phyloP scores from a whole-genome alignment of 2,329 filamentous ascomycete species.

The Magnaporthiopsis incrustans region DNA sequence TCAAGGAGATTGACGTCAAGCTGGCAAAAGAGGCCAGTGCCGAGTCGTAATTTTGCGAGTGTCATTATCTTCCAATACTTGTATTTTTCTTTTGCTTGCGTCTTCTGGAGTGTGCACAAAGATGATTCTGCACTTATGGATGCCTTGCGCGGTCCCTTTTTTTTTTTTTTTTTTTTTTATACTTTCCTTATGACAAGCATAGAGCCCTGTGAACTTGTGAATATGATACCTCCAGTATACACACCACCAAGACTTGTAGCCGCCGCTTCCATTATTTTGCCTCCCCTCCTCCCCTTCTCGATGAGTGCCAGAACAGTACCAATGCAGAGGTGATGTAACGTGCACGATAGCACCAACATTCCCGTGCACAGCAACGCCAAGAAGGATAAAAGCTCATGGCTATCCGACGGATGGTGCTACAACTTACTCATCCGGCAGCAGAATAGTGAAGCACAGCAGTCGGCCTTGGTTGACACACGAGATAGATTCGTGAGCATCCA shows the following conservation, averaged over 20 bases:
- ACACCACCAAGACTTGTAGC: background rate
- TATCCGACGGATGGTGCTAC: too few species aligned
- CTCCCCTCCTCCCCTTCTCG: background rate
- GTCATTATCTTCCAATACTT: background rate
- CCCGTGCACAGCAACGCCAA: too few species aligned
- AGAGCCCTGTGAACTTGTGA: background rate
- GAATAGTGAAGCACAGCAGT: too few species aligned
- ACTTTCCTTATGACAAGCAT: background rate
- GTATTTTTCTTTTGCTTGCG: background rate
- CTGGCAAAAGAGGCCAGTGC: background rate
- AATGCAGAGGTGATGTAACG: too few species aligned
- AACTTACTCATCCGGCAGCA: too few species aligned
- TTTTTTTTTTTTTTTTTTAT: too few species aligned
- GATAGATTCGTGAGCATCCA: too few species aligned
- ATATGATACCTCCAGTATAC: background rate
- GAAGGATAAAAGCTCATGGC: too few species aligned
- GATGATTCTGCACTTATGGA: background rate
- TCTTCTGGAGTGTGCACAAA: background rate
- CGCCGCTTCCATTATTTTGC: background rate
- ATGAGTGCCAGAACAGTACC: too few species aligned
- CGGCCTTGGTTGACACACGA: too few species aligned
- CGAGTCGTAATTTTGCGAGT: background rate
- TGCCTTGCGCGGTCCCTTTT: background rate
- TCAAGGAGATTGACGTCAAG: constrained; percentile 50
- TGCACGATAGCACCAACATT: too few species aligned